Evolutionary conservation across 1,284 basidiomycete genomes (phyloP), one percentile per base, ranked within the genome.

Genomic region (Irpex sp.): DNA sequence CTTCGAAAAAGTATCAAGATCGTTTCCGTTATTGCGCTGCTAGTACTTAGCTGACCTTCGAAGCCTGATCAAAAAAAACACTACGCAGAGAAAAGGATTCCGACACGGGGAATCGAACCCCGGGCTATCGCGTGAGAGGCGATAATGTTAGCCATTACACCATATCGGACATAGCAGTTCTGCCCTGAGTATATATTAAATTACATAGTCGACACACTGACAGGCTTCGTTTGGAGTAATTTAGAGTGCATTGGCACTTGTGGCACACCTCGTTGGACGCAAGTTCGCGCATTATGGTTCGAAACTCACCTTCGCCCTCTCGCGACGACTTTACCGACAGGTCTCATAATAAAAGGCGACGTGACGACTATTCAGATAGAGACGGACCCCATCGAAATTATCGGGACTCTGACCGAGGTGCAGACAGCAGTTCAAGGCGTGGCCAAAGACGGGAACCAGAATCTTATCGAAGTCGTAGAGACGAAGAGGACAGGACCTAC

Each of bases 101-200:
- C 57, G 64, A 63, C 60, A 65, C 67, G 59, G 67, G 67, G 67
- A 67, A 66, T 68, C 63, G 67, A 68, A 68, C 67, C 67, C 66
- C 61, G 67, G 60, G 62, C 62, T 65, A 61, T 57, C 62, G 64
- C 58, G 61, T 66, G 66, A 67, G 64, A 65, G 64, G 64, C 65
- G 65, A 56, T 63, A 66, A 66, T 66, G 65, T 67, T 67, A 65
- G 64, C 66, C 66, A 64, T 51, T 67, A 67, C 64, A 67, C 66
- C 66, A 67, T 65, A 67, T 65, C 64, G 49, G 63, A 64, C 16
- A 18, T 16, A 16, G 14, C 45, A 47, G 2, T 47, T 5, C 2
- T 0, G 1, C 2, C 45, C 16, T 19, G 45, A 47, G 1, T 47
- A 5, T 3, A 18, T 2, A 47, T 18, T 23, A 23, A 2, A 2